These are phyloP conservation scores for Tulasnella sp. DNA, from an alignment of 768 basidiomycete species.

Conservation along the genomic window DNA sequence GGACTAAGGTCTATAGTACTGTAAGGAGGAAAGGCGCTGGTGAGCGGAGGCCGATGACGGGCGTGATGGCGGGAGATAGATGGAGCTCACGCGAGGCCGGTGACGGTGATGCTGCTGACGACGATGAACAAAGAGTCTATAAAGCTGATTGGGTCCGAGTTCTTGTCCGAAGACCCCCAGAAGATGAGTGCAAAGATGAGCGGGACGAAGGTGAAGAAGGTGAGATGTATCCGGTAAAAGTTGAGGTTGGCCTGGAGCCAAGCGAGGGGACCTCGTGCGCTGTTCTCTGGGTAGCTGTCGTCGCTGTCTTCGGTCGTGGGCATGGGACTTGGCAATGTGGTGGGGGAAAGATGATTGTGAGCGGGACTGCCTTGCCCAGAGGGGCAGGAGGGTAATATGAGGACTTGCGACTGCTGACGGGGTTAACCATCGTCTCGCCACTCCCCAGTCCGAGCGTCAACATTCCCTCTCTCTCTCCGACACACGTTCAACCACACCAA, in stretches of 20 bases:
- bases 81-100: conserved; percentile 23
- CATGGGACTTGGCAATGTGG: background rate
- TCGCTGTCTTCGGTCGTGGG: background rate
- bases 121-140: conserved; percentile 70
- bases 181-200: conserved; percentile 69
- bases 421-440: background rate
- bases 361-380: background rate
- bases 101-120: conserved; percentile 67
- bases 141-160: conserved; percentile 39
- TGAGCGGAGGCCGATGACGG: background rate
- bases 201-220: conserved; percentile 55
- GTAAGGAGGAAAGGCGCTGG: background rate
- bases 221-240: conserved; percentile 38
- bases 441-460: background rate
- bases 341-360: background rate
- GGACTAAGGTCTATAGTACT: conserved; percentile 20
- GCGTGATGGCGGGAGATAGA: background rate
- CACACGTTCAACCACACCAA: background rate
- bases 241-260: conserved; percentile 27
- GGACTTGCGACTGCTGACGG: background rate
- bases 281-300: background rate
- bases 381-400: background rate
- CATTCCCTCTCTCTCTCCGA: background rate
- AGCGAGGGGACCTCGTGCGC: background rate
- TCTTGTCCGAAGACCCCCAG: conserved; percentile 33